Evolutionary conservation across 495 filamentous ascomycete species (phyloP).

Genomic region (Penicillium cataractarum): DNA sequence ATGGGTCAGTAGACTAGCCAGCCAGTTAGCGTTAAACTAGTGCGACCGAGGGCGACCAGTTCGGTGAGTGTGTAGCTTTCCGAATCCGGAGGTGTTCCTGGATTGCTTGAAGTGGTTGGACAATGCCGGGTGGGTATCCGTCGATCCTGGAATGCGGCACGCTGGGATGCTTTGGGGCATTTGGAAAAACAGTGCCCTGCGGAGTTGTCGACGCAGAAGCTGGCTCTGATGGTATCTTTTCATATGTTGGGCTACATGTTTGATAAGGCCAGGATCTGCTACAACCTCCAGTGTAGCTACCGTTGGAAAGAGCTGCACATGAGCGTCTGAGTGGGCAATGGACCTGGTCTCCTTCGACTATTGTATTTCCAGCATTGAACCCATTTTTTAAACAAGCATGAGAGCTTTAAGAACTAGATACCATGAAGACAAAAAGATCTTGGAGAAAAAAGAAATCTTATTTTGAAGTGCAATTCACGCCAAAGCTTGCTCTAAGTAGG

Average conservation of each 20-base stretch:
- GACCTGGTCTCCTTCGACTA: too few species aligned
- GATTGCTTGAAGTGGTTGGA: neutral
- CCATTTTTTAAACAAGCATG: too few species aligned
- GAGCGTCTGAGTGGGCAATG: too few species aligned
- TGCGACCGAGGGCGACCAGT: too few species aligned
- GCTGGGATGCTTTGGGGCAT: neutral
- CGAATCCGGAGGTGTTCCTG: constrained; percentile 15
- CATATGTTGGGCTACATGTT: too few species aligned
- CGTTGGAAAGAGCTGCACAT: too few species aligned
- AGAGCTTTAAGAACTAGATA: too few species aligned
- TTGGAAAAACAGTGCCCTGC: neutral
- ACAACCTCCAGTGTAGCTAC: too few species aligned
- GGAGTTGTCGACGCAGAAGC: too few species aligned
- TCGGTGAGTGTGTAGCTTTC: constrained; percentile 5
- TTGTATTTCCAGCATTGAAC: too few species aligned
- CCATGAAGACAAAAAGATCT: neutral
- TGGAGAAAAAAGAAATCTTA: neutral
- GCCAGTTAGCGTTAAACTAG: too few species aligned
- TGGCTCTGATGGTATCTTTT: neutral
- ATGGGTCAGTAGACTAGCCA: neutral
- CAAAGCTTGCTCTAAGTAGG: neutral
- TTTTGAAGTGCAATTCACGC: neutral
- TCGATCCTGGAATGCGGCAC: neutral
- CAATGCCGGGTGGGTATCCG: neutral
- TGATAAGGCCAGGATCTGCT: too few species aligned